A percentile compares a stretch with the other conserved stretches of the same genome.
Conservation (phyloP, 495 filamentous ascomycete genomes). For the Lophiotrema nucula region DNA sequence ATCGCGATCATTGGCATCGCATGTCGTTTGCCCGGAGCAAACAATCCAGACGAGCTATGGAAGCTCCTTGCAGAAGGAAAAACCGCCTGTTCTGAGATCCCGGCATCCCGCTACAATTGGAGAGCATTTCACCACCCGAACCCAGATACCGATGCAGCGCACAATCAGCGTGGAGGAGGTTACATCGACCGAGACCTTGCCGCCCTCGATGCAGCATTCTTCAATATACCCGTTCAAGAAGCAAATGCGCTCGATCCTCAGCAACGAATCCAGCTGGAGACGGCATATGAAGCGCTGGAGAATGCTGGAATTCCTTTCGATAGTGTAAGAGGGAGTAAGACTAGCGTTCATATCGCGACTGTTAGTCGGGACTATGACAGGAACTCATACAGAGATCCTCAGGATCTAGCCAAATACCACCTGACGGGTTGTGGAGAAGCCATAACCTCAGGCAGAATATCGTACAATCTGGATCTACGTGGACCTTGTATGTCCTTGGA, state of each 20-base stretch:
- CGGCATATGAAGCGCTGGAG: slow-evolving; percentile 12
- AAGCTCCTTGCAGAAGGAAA: slow-evolving; percentile 45
- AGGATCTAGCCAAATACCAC: not conserved
- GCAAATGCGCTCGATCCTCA: slow-evolving; percentile 3
- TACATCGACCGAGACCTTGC: slow-evolving; percentile 12
- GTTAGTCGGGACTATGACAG: slow-evolving; percentile 17
- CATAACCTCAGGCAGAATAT: slow-evolving; percentile 14
- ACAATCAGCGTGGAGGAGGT: slow-evolving; percentile 1
- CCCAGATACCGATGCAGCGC: not conserved
- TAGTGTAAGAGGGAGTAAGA: not conserved
- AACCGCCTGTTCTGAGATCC: slow-evolving; percentile 2
- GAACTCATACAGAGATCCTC: not conserved
- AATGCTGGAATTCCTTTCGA: slow-evolving; percentile 7
- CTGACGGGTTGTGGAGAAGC: not conserved
- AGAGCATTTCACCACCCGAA: slow-evolving; percentile 5
- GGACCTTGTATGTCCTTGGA: slow-evolving; percentile 20
- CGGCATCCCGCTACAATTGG: not conserved
- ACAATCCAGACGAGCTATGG: slow-evolving; percentile 57
- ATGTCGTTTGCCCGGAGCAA: slow-evolving; percentile 59
- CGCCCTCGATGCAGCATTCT: slow-evolving; percentile 17
- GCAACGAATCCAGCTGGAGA: slow-evolving; percentile 8
- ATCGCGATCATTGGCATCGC: slow-evolving; percentile 63
- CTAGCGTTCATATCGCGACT: slow-evolving; percentile 3
- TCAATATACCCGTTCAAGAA: not conserved
- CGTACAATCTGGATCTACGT: slow-evolving; percentile 15